Base-by-base conservation (phyloP, 169 alveolate species). In the Eimeria tenella region DNA sequence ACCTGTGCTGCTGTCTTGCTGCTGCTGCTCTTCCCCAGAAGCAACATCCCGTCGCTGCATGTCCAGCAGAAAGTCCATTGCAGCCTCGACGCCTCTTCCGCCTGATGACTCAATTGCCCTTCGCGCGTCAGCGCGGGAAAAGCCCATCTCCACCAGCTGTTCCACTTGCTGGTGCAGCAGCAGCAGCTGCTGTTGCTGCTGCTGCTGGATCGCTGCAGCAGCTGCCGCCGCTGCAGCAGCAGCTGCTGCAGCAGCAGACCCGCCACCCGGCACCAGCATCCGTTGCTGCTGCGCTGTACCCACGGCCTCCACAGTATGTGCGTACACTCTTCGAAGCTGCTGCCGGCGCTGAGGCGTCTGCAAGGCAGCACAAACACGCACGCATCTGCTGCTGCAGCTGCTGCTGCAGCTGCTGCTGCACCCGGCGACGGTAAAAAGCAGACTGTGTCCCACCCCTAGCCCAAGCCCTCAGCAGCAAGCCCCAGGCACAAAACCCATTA, bases 141-240 rank as follows among this genome's bases (percentile, higher is more conserved):
- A 89, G 58, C 94, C 94, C 94, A 89, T 89, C 42, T 89, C 94
- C 9, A 71, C 68, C 10, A 89, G 94, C 68, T 89, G 94, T 79
- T 73, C 88, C 3, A 31, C 52, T 75, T 42, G 84, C 94, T 10
- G 86, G 88, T 15, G 94, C 86, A 19, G 70, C 84, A 8, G n/a
- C 71, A 17, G 75, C 88, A 68, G 94, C 71, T 4, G 68, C 86
- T 53, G 55, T 73, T 60, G 90, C 15, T 82, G 90, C 84, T 74
- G 62, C 90, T 82, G 74, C 90, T 82, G 86, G 31, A 50, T 11
- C 55, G 84, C 84, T 49, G 84, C 84, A 8, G 84, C 84, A 21
- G 62, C 62, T 11, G 84, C 84, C 7, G 84, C 58, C 15, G 62
- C 84, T 25, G 50, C 79, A 68, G 84, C 84, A 25, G 62, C 58